Base-by-base conservation (phyloP, 495 filamentous ascomycete species). In the Pyronema domesticum region DNA sequence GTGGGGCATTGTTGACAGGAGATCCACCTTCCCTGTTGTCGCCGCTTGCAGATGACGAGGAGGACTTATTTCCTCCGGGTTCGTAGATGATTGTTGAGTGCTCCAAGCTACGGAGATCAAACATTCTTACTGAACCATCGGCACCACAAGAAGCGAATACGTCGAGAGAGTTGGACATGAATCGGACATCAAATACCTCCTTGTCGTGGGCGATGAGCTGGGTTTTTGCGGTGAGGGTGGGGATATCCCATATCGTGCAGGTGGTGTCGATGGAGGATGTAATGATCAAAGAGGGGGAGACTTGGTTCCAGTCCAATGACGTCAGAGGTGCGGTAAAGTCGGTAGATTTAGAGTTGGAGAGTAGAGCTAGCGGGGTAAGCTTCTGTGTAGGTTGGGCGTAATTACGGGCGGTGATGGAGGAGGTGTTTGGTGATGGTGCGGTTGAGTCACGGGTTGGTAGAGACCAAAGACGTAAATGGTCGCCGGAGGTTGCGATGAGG, bases 221-320 rank as follows among this genome's bases (percentile, higher is more conserved):
- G 1, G 91, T 99, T 69, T 99, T 99, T 11, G 91, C 91, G 0
- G 91, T 99, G 57, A 99, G 71, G 3, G 91, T 95, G 2, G 91
- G 91, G 33, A 99, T 99, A 63, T 99, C 91, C 91, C 91, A 99
- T 54, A 99, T 96, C n/a, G 91, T 99, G 70, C 91, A 99, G 1
- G 91, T 99, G 0, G 91, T 99, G 66, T 99, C 91, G 57, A 99
- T 99, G 66, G 89, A 95, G 3, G 86, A 94, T 0, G 91, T 99
- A 57, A 99, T 99, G 62, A 99, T 99, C 39, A 96, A 70, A 65
- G 88, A 94, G 3, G 91, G 91, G 5, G 85, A 91, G 43, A 96
- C 80, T 5, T 83, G 91, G 58, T 99, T 99, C 91, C 91, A 99
- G 69, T 99, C 91, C 23, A 99, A 72, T 7, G 86, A 93, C 3